A percentile compares a stretch with the other conserved stretches of the same genome.
Conservation (phyloP, 768 basidiomycete genomes). For the Trichaptum fuscoviolaceum region DNA sequence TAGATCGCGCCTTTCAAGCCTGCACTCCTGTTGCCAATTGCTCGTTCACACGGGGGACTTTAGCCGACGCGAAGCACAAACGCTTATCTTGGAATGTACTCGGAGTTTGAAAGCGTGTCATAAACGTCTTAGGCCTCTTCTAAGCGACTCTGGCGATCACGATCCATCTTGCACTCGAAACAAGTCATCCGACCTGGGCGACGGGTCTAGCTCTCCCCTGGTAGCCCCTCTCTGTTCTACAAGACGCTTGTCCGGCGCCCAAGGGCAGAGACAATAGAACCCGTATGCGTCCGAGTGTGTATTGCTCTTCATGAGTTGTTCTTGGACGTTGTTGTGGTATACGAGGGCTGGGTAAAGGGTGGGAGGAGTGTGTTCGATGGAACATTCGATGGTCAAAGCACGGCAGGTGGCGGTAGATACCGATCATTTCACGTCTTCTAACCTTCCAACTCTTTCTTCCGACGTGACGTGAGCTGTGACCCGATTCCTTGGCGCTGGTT, state of each 20-base stretch:
- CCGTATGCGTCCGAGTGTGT: background rate
- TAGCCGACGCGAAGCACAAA: slow-evolving; percentile 1
- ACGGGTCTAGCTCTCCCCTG: background rate
- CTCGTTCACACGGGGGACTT: background rate
- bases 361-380: background rate
- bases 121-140: background rate
- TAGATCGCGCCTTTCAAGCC: background rate
- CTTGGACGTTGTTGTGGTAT: background rate
- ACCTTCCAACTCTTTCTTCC: background rate
- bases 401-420: background rate
- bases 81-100: background rate
- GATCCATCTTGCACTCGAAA: background rate
- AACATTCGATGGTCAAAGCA: background rate
- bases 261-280: background rate
- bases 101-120: background rate
- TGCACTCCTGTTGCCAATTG: background rate
- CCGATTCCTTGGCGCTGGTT: background rate
- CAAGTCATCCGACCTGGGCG: slow-evolving; percentile 1
- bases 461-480: background rate
- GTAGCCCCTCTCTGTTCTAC: background rate
- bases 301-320: background rate
- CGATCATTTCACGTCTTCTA: background rate
- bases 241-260: too few species aligned
- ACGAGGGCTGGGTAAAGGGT: background rate
- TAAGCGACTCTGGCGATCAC: background rate